Conservation (phyloP, 257 asterid genomes). For the Solanum sejunctum region DNA sequence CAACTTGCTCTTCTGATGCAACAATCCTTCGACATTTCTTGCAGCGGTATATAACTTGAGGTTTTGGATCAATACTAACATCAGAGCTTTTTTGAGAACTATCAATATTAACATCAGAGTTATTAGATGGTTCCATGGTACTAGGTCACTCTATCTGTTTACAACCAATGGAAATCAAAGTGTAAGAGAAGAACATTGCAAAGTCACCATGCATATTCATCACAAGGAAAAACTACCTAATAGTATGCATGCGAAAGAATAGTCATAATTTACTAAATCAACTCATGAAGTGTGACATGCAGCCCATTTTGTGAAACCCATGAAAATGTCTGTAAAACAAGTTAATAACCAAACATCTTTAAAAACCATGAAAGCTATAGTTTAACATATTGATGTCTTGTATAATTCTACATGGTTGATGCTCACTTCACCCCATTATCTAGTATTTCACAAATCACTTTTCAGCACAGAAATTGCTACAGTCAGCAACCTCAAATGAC, state of each 20-base stretch:
- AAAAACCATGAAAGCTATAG: neutral
- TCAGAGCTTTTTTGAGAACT: neutral
- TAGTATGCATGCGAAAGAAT: neutral
- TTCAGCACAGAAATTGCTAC: neutral
- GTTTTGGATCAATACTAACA: slow-evolving; percentile 16
- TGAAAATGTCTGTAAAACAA: neutral
- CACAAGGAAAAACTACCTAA: neutral
- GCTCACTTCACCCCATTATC: neutral
- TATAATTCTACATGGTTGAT: neutral
- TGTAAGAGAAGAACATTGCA: neutral
- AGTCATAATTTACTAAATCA: neutral
- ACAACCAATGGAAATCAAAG: neutral
- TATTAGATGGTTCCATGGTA: slow-evolving; percentile 11
- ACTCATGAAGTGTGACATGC: neutral
- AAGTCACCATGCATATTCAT: neutral
- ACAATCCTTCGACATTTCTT: slow-evolving; percentile 86
- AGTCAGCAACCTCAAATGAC: neutral
- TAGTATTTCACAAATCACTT: neutral
- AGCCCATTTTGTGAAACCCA: neutral
- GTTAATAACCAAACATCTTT: neutral
- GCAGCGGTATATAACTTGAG: slow-evolving; percentile 69
- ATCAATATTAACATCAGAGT: neutral
- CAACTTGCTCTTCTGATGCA: slow-evolving; percentile 58
- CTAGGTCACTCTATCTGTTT: neutral
- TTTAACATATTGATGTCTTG: neutral